Evolutionary conservation across 139 green algal genomes (phyloP).

Genomic region (Astrephomene gubernaculifera): DNA sequence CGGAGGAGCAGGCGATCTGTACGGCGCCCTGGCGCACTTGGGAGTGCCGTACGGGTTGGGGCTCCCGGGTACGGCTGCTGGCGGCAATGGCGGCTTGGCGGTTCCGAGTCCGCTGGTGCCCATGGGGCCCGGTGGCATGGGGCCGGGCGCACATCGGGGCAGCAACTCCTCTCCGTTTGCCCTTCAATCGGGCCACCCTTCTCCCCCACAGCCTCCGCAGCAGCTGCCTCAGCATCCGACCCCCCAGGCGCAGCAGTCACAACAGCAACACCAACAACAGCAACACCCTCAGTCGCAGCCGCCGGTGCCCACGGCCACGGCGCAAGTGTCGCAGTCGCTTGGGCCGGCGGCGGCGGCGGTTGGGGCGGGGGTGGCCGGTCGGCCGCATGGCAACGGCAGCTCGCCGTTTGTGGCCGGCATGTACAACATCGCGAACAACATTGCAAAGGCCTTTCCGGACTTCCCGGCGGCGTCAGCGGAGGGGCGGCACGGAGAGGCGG

Average conservation of each 20-base stretch:
- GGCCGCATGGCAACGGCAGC: neutral
- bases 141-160: neutral
- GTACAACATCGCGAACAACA: conserved; percentile 11
- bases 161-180: conserved; percentile 47
- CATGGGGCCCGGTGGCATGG: neutral
- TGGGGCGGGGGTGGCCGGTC: neutral
- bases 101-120: too few species aligned
- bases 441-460: conserved; percentile 27
- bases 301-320: neutral
- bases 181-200: too few species aligned
- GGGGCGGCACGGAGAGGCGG: neutral
- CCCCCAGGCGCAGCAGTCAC: neutral
- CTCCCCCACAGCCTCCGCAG: conserved; percentile 23
- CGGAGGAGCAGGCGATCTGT: too few species aligned
- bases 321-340: neutral
- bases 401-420: conserved; percentile 19
- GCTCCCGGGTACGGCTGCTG: neutral
- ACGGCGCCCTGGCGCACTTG: neutral
- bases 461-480: conserved; percentile 1
- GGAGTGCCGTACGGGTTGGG: neutral
- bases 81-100: too few species aligned
- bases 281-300: neutral
- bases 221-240: too few species aligned
- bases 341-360: neutral
- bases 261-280: neutral